These are phyloP conservation scores for Dendrostoma leiphaemia DNA, from an alignment of 2,329 filamentous ascomycete genomes.

Conservation along the genomic window DNA sequence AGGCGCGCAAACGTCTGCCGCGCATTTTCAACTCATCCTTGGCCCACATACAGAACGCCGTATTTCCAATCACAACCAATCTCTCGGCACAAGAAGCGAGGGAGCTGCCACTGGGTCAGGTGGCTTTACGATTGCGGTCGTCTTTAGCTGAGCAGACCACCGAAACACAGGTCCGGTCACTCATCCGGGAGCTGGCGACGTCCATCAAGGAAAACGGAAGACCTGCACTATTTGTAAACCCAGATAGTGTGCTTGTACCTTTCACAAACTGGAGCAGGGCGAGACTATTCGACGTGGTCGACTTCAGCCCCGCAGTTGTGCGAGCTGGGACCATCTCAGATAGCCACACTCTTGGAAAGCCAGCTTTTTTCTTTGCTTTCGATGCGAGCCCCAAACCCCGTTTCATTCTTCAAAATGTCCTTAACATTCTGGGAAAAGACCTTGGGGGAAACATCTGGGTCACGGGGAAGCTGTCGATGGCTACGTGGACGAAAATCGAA, in stretches of 20 bases:
- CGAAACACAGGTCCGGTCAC: constrained; percentile 14
- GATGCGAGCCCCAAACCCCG: background rate
- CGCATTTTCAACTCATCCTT: constrained; percentile 25
- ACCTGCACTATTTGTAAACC: background rate
- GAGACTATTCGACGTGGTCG: constrained; percentile 30
- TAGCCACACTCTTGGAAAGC: background rate
- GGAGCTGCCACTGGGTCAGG: constrained; percentile 11
- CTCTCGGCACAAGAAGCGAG: background rate
- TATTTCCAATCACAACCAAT: background rate
- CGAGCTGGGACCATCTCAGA: background rate
- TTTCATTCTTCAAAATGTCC: background rate
- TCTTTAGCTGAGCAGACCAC: constrained; percentile 15
- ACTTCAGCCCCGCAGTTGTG: constrained; percentile 31
- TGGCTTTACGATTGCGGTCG: constrained; percentile 16
- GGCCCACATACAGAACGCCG: constrained; percentile 19
- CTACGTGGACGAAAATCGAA: background rate
- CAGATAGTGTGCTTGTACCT: background rate
- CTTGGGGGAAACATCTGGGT: background rate
- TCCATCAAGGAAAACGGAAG: background rate
- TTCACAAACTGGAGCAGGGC: constrained; percentile 25
- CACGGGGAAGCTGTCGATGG: background rate
- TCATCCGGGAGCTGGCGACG: background rate
- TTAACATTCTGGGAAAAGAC: background rate
- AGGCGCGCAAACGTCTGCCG: constrained; percentile 30
- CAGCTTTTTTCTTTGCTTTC: background rate